A percentile compares a stretch with the other conserved stretches of the same genome.
Conservation (phyloP, 1,284 basidiomycete species). For the Coniferiporia sulphurascens region DNA sequence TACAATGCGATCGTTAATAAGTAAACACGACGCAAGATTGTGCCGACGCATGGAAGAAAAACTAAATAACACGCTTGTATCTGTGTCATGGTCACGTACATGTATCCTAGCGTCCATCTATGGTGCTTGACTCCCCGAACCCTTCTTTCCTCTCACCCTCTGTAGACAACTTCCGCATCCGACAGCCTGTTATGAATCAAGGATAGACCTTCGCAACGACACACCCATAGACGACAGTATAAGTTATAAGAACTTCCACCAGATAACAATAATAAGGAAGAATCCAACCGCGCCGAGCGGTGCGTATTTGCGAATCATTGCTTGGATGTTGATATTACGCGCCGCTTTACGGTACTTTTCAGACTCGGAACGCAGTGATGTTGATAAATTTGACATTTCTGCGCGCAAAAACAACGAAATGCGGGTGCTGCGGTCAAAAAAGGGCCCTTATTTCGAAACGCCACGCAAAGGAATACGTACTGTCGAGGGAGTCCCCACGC, state of each 20-base stretch:
- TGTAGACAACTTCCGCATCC: background rate
- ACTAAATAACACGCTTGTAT: background rate
- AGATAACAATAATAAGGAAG: constrained; percentile 83
- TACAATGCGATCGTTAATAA: background rate
- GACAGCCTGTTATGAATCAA: background rate
- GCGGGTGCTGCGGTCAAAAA: constrained; percentile 2
- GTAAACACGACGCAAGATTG: background rate
- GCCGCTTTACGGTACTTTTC: constrained; percentile 97
- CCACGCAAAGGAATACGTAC: constrained; percentile 40
- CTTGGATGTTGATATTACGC: constrained; percentile 90
- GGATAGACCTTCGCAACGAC: background rate
- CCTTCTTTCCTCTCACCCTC: background rate
- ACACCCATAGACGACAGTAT: background rate
- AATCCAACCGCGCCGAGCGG: constrained; percentile 80
- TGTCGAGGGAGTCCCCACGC: constrained; percentile 94
- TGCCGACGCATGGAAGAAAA: background rate
- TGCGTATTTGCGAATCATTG: constrained; percentile 93
- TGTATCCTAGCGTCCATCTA: background rate
- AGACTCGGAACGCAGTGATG: constrained; percentile 93
- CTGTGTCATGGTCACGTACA: background rate
- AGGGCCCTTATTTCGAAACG: constrained; percentile 5
- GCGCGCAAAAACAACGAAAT: constrained; percentile 9
- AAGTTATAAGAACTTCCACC: constrained; percentile 80
- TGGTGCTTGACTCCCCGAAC: background rate
- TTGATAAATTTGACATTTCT: constrained; percentile 99